Conservation (phyloP, 306 rosid genomes). For the Trifolium fragiferum region DNA sequence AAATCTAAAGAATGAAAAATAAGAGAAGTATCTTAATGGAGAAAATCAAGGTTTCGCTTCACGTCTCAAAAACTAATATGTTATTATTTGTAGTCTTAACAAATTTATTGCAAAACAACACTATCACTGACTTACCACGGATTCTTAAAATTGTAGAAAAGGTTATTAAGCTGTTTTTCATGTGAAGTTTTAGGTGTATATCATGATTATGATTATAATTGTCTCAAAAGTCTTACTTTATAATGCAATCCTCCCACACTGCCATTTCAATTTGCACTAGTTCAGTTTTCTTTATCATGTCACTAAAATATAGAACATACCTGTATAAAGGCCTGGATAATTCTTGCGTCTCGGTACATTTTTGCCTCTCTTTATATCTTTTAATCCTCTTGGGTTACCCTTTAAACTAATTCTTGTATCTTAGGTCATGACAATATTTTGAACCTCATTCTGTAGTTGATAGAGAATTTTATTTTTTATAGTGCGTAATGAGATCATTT, state of each 20-base stretch:
- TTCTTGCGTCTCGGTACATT: neutral
- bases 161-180: neutral
- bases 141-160: conserved; percentile 1
- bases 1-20: no score
- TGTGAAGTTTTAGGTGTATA: neutral
- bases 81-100: neutral
- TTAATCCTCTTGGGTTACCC: neutral
- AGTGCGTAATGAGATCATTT: neutral
- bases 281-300: neutral
- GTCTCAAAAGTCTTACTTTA: neutral
- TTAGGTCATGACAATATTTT: no score
- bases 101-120: neutral
- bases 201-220: neutral
- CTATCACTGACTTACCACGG: neutral
- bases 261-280: neutral
- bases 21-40: no score
- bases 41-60: no score
- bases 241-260: neutral
- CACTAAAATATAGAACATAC: neutral
- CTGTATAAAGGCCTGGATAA: neutral
- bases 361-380: neutral
- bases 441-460: neutral
- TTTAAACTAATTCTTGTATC: neutral
- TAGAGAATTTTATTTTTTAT: no score
- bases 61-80: no score